Conservation (phyloP, 768 basidiomycete species). For the Xerocomellus chrysenteron region DNA sequence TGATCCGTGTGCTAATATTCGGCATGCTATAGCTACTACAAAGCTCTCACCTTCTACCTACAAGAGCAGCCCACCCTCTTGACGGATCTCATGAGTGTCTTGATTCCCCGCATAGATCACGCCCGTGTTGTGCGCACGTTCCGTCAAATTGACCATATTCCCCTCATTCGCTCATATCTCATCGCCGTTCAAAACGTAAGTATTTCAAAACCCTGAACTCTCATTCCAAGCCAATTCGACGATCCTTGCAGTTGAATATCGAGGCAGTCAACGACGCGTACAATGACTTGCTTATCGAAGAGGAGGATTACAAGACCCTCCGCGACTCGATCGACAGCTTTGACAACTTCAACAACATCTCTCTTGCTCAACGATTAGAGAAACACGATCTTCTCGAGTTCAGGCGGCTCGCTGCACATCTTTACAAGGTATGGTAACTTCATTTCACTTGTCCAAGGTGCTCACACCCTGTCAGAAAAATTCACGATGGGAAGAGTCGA, state of each 20-base stretch:
- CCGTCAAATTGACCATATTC: conserved; percentile 92
- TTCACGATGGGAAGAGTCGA: conserved; percentile 93
- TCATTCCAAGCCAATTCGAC: background rate
- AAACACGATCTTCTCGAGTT: conserved; percentile 93
- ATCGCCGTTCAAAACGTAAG: conserved; percentile 93
- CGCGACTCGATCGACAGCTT: conserved; percentile 98
- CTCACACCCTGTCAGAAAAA: conserved; percentile 67
- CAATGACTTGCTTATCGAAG: conserved; percentile 97
- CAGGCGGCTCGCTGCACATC: conserved; percentile 88
- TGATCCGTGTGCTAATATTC: conserved; percentile 2
- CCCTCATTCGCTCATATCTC: conserved; percentile 92
- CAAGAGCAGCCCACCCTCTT: conserved; percentile 91
- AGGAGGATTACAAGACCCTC: conserved; percentile 97
- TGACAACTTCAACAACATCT: conserved; percentile 94
- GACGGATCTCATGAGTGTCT: conserved; percentile 88
- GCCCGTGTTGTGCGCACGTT: conserved; percentile 94
- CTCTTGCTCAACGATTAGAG: conserved; percentile 82
- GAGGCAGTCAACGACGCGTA: conserved; percentile 98
- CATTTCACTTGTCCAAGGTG: background rate
- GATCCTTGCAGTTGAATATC: conserved; percentile 74
- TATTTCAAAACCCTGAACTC: background rate
- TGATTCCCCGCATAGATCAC: conserved; percentile 95
- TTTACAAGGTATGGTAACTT: conserved; percentile 74
- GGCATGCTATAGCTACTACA: conserved; percentile 72
- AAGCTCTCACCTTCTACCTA: conserved; percentile 90